Evolutionary conservation across 2,329 filamentous ascomycete genomes (phyloP).

Genomic region (Alternaria triticimaculans): DNA sequence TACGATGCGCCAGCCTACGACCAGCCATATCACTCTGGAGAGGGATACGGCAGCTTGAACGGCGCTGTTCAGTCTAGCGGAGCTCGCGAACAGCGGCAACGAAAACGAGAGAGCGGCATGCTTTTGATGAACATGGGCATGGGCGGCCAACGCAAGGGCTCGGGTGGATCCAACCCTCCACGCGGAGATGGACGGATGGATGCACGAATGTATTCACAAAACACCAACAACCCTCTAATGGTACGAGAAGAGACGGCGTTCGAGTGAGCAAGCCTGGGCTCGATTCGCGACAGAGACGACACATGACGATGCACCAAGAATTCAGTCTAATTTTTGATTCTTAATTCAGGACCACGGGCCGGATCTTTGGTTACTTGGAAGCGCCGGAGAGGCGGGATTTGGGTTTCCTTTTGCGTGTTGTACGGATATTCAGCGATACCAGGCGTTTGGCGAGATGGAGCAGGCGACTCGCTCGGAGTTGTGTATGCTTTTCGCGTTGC

Average conservation of each 20-base stretch:
- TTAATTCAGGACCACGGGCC: conserved; percentile 37
- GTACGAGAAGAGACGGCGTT: conserved; percentile 42
- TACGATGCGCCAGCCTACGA: conserved; percentile 52
- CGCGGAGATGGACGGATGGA: conserved; percentile 30
- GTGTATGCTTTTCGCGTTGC: conserved; percentile 12
- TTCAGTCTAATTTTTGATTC: conserved; percentile 40
- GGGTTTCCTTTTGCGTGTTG: conserved; percentile 10
- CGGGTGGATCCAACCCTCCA: conserved; percentile 34
- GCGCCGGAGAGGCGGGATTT: neutral
- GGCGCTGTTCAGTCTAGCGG: conserved; percentile 35
- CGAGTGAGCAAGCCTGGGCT: conserved; percentile 24
- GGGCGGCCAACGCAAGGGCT: conserved; percentile 46
- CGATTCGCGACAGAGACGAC: neutral
- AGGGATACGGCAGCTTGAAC: conserved; percentile 46
- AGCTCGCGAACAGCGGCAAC: conserved; percentile 41
- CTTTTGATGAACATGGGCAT: conserved; percentile 48
- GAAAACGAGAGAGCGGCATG: conserved; percentile 49
- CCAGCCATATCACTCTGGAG: conserved; percentile 32
- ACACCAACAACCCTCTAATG: conserved; percentile 27
- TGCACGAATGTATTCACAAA: conserved; percentile 8
- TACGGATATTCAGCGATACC: conserved; percentile 4
- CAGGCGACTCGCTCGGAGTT: conserved; percentile 1
- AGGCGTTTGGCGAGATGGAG: neutral
- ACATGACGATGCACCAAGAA: conserved; percentile 15
- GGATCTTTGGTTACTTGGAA: conserved; percentile 26